Evolutionary conservation across 1,284 basidiomycete species (phyloP).

Genomic region (Puccinia hordei): DNA sequence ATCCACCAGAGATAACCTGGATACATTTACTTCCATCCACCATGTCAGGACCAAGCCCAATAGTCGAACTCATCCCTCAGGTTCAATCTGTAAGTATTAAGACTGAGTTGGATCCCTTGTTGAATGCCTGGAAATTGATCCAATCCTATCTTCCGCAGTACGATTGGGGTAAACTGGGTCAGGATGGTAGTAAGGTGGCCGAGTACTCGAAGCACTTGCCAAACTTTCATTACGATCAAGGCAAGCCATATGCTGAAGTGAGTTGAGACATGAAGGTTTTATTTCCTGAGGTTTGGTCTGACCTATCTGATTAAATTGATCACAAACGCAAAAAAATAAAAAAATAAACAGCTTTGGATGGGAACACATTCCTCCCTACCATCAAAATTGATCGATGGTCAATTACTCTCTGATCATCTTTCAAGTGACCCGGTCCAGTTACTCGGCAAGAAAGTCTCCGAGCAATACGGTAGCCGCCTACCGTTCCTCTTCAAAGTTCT

Average conservation of each 20-base stretch:
- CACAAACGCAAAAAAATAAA: neutral
- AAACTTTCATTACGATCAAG: conserved; percentile 65
- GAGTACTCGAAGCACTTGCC: conserved; percentile 63
- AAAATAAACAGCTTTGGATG: conserved; percentile 91
- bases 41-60: neutral
- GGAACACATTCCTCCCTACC: conserved; percentile 91
- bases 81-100: conserved; percentile 56
- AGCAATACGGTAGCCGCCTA: conserved; percentile 73
- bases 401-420: conserved; percentile 68
- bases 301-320: neutral
- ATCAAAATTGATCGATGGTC: conserved; percentile 66
- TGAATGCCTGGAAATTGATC: neutral
- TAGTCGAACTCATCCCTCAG: conserved; percentile 54
- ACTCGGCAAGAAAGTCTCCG: conserved; percentile 69
- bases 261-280: conserved; percentile 56
- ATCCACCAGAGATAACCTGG: too few relatives aligned
- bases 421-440: conserved; percentile 67
- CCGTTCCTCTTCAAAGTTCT: conserved; percentile 94
- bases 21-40: too few relatives aligned
- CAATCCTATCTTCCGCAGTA: conserved; percentile 55
- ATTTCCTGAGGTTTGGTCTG: conserved; percentile 1
- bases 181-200: conserved; percentile 62
- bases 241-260: conserved; percentile 70
- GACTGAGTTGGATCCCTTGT: too few relatives aligned
- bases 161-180: conserved; percentile 66